Conservation (phyloP, 1,284 basidiomycete species). For the Pyrrhoderma lamaoense region DNA sequence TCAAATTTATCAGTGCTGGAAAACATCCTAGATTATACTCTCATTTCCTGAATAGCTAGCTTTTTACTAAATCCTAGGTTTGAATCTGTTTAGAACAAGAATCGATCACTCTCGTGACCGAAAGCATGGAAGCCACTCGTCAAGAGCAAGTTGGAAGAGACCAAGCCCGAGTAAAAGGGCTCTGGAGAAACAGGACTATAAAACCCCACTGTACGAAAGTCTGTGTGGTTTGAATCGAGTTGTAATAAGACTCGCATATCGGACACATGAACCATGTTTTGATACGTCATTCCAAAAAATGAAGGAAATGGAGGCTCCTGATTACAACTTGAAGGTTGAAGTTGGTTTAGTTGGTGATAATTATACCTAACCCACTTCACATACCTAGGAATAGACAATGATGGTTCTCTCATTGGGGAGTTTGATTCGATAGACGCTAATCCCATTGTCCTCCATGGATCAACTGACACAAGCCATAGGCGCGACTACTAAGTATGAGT, state of each 20-base stretch:
- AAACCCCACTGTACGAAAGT: constrained; percentile 43
- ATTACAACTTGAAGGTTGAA: constrained; percentile 31
- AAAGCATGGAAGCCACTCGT: constrained; percentile 43
- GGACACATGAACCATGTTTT: constrained; percentile 41
- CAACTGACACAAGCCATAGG: too few relatives aligned
- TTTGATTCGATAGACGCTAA: constrained; percentile 42
- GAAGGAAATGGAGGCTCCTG: constrained; percentile 26
- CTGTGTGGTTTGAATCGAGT: constrained; percentile 39
- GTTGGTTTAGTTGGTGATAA: not conserved
- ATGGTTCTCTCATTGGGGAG: constrained; percentile 36
- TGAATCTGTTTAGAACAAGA: too few relatives aligned
- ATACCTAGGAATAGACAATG: constrained; percentile 33
- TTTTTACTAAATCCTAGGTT: too few relatives aligned
- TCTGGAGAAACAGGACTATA: constrained; percentile 40
- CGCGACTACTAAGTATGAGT: too few relatives aligned
- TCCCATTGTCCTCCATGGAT: constrained; percentile 48
- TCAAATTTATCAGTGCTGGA: too few relatives aligned
- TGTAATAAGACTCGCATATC: constrained; percentile 41
- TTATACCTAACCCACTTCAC: constrained; percentile 9
- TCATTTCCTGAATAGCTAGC: too few relatives aligned
- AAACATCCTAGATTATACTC: too few relatives aligned
- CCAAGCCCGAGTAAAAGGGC: constrained; percentile 41
- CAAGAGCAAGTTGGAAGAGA: constrained; percentile 39
- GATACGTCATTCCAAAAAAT: constrained; percentile 42
- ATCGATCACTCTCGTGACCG: not conserved